phyloP scores from a whole-genome alignment of 225 moss, liverwort and hornwort species.

The Polytrichum formosum region DNA sequence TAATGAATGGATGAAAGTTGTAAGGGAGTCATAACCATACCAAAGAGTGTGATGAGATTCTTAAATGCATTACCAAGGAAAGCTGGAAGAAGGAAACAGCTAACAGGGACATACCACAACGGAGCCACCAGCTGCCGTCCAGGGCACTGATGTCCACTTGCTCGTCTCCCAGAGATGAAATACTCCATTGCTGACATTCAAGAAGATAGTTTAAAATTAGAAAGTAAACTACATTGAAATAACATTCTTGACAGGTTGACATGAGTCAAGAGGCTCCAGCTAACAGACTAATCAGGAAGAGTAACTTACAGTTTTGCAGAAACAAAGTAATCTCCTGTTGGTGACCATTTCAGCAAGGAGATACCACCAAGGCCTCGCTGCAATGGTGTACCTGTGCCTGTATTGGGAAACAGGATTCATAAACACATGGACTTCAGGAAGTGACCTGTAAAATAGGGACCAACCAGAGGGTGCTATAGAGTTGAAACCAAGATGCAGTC shows the following conservation, averaged over 20 bases:
- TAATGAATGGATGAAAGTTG: constrained; percentile 15
- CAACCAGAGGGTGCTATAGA: too few relatives aligned
- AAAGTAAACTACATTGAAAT: too few relatives aligned
- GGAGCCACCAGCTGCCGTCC: constrained; percentile 81
- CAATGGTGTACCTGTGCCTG: constrained; percentile 78
- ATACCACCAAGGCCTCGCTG: constrained; percentile 84
- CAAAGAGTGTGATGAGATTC: not conserved
- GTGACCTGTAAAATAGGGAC: too few relatives aligned
- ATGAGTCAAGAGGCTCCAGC: not conserved
- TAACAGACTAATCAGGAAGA: constrained; percentile 1
- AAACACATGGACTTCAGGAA: too few relatives aligned
- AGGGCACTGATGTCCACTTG: constrained; percentile 94
- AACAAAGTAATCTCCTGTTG: constrained; percentile 90
- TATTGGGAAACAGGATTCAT: not conserved
- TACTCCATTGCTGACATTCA: constrained; percentile 63
- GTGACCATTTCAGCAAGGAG: constrained; percentile 91
- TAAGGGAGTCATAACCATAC: constrained; percentile 4
- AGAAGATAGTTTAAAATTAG: too few relatives aligned
- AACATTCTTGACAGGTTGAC: too few relatives aligned
- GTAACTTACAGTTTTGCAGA: constrained; percentile 79
- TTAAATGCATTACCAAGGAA: not conserved
- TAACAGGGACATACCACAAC: constrained; percentile 53
- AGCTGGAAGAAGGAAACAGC: not conserved
- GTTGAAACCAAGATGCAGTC: too few relatives aligned
- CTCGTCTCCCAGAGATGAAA: constrained; percentile 98